Conservation (phyloP, 345 rosid genomes). For the Melaleuca alternifolia region DNA sequence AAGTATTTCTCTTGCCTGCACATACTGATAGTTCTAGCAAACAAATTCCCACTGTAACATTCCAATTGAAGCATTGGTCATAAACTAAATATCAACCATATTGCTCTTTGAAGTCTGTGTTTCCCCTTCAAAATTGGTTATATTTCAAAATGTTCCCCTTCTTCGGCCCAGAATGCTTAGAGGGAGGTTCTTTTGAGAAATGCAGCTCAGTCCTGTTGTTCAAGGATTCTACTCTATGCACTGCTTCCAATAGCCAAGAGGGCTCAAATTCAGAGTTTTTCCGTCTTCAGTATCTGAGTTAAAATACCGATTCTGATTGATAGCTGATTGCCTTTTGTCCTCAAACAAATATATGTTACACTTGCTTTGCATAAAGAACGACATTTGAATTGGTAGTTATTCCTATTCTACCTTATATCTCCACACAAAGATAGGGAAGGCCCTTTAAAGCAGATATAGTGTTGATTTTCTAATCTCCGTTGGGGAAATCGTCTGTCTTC, state of each 20-base stretch:
- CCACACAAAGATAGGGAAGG: neutral
- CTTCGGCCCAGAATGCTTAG: neutral
- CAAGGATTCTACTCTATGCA: neutral
- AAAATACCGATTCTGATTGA: neutral
- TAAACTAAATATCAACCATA: neutral
- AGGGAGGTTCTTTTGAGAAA: neutral
- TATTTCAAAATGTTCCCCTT: neutral
- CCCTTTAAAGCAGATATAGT: neutral
- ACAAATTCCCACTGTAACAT: neutral
- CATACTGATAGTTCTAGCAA: neutral
- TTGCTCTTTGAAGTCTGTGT: neutral
- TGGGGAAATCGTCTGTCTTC: neutral
- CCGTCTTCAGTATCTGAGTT: neutral
- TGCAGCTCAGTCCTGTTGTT: neutral
- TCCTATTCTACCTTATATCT: neutral
- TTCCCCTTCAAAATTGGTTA: neutral
- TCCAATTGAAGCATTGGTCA: neutral
- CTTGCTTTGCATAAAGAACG: neutral
- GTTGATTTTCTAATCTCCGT: neutral
- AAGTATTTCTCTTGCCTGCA: constrained; percentile 28
- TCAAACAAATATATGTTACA: neutral
- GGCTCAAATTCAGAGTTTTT: neutral
- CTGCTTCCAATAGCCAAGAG: neutral
- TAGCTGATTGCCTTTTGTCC: neutral
- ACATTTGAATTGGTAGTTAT: neutral